Evolutionary conservation across 106 monocot species (phyloP).

Genomic region (Dioscorea alata): DNA sequence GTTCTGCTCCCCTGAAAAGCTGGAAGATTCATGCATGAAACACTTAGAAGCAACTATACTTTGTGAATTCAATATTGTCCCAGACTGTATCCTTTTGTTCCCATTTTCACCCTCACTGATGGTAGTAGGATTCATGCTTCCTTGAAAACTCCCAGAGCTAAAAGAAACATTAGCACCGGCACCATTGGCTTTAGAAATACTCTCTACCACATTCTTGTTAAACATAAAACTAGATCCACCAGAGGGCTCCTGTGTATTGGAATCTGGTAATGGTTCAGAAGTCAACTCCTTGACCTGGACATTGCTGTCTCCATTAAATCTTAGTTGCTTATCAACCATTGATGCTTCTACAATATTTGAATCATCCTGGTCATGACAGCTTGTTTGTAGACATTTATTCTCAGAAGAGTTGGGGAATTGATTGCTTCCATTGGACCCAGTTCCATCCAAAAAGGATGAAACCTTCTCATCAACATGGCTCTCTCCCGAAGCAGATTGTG

Average conservation of each 20-base stretch:
- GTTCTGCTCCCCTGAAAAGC: slow-evolving; percentile 44
- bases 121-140: slow-evolving; percentile 1
- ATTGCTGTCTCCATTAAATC: slow-evolving; percentile 2
- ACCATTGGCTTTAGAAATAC: neutral
- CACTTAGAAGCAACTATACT: too few relatives aligned
- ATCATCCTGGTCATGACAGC: slow-evolving; percentile 13
- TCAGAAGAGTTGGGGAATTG: neutral
- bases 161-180: slow-evolving; percentile 5
- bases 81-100: slow-evolving; percentile 4
- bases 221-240: slow-evolving; percentile 10
- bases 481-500: slow-evolving; percentile 17
- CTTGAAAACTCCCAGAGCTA: slow-evolving; percentile 9
- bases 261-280: slow-evolving; percentile 8
- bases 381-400: neutral
- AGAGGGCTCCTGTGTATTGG: slow-evolving; percentile 3
- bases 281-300: slow-evolving; percentile 1
- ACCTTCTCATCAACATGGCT: slow-evolving; percentile 4
- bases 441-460: slow-evolving; percentile 2
- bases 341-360: slow-evolving; percentile 5
- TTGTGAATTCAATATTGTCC: too few relatives aligned
- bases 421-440: slow-evolving; percentile 8
- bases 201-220: slow-evolving; percentile 10
- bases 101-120: slow-evolving; percentile 11
- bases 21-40: slow-evolving; percentile 18
- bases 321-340: slow-evolving; percentile 8